Evolutionary conservation across 2,329 filamentous ascomycete genomes (phyloP), one percentile per base, ranked within the genome.

Genomic region (Nemania bipapillata): DNA sequence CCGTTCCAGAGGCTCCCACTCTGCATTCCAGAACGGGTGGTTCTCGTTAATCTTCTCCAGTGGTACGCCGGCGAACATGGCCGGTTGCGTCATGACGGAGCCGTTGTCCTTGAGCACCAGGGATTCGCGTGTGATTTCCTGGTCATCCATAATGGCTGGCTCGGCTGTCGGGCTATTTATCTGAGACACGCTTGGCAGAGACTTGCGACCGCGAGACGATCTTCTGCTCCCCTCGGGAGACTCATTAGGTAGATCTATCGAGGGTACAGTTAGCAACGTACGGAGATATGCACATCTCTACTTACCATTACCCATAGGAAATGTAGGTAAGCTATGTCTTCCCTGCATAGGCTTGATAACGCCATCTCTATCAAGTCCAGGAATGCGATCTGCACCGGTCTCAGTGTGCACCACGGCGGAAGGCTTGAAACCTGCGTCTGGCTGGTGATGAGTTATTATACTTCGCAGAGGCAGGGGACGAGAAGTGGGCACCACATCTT

Each of bases 11-110:
- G 83, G 77, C 11, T 81, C 81, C 87, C 87, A 89, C 3, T 82
- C 80, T 0, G 81, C 75, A 15, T 88, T 86, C 86, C 86, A 89
- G 74, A 88, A 88, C 0, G 85, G 83, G 47, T 89, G 83, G 7
- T 73, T 76, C 17, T 81, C 78, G 47, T 81, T 77, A 56, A 89
- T 87, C 74, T 86, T 86, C 42, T 79, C 82, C 2, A 88, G 70
- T 0, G 86, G 86, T 0, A 87, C 85, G 1, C 85, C 86, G 32
- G 80, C 80, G 72, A 87, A 84, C 71, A 86, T 83, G 24, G 83
- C 80, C 0, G 87, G 87, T 52, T 83, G 83, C 0, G 83, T 84
- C 54, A 86, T 86, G 4, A 84, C 76, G 7, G 72, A 77, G 54
- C 86, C 86, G 62, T 89, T 80, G 63, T 89, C 79, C 30, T 77